Evolutionary conservation across 1,284 basidiomycete genomes (phyloP).

Genomic region (Cutaneotrichosporon dermatis): DNA sequence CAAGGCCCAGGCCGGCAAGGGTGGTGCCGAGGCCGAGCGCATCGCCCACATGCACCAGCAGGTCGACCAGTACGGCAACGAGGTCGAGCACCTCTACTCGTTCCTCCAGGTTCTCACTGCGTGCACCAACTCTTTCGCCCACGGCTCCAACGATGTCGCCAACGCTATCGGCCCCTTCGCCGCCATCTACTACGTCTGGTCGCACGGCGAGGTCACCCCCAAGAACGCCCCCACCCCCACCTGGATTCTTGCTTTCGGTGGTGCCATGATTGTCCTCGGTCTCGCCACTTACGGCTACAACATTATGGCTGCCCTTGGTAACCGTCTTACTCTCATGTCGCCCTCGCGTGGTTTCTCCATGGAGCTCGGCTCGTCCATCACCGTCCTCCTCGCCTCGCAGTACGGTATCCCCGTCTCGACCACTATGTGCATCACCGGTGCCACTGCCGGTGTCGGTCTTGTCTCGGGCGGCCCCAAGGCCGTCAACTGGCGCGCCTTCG

Average conservation of each 20-base stretch:
- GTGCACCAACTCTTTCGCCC: constrained; percentile 54
- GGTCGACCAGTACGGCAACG: constrained; percentile 51
- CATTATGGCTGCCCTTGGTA: constrained; percentile 50
- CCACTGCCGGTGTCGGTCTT: constrained; percentile 44
- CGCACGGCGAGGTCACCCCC: constrained; percentile 31
- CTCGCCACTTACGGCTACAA: constrained; percentile 51
- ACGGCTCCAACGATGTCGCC: constrained; percentile 50
- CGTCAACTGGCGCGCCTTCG: constrained; percentile 44
- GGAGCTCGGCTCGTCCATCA: constrained; percentile 53
- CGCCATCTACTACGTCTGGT: constrained; percentile 50
- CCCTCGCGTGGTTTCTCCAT: constrained; percentile 54
- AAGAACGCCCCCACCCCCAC: constrained; percentile 46
- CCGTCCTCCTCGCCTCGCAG: constrained; percentile 51
- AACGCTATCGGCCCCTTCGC: constrained; percentile 48
- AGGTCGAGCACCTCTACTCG: constrained; percentile 53
- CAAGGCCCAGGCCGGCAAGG: constrained; percentile 37
- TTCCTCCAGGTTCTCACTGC: constrained; percentile 55
- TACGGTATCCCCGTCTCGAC: constrained; percentile 48
- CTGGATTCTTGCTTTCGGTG: constrained; percentile 52
- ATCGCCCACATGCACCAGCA: constrained; percentile 47
- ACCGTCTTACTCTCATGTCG: constrained; percentile 51
- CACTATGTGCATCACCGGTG: constrained; percentile 47
- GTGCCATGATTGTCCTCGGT: constrained; percentile 49
- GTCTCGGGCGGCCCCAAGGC: constrained; percentile 47
- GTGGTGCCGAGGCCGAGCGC: constrained; percentile 30